Conservation (phyloP, 495 filamentous ascomycete species). For the Hypoxylon perforatum region DNA sequence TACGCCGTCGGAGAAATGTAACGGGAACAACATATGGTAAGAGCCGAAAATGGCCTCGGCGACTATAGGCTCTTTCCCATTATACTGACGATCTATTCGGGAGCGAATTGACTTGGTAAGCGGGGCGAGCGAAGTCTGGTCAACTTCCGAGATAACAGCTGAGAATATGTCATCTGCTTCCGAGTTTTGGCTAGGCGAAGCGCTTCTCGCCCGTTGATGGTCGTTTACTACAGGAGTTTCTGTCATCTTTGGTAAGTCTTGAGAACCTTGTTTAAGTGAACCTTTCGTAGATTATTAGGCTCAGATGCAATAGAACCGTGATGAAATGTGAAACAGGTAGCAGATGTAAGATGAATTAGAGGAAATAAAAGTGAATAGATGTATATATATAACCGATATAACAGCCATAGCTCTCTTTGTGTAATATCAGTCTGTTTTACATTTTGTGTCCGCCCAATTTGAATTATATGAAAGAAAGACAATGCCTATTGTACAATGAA, state of each 20-base stretch:
- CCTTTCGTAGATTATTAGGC: background rate
- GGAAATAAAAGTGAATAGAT: too few species aligned
- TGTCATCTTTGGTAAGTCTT: background rate
- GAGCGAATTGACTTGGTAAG: background rate
- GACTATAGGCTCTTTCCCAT: slow-evolving; percentile 2
- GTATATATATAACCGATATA: too few species aligned
- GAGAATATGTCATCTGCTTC: slow-evolving; percentile 10
- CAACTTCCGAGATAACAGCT: slow-evolving; percentile 13
- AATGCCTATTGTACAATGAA: too few species aligned
- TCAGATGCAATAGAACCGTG: background rate
- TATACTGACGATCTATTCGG: background rate
- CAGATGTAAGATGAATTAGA: background rate
- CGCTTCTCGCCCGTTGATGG: background rate
- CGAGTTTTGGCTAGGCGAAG: background rate
- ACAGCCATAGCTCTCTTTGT: too few species aligned
- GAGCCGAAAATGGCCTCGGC: slow-evolving; percentile 30
- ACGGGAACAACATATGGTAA: slow-evolving; percentile 35
- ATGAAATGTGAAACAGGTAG: background rate
- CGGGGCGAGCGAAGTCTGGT: background rate
- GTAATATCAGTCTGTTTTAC: too few species aligned
- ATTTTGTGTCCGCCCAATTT: too few species aligned
- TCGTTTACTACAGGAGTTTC: background rate
- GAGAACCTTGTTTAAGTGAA: too few species aligned
- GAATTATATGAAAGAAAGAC: too few species aligned
- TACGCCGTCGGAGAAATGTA: slow-evolving; percentile 30